phyloP scores from a whole-genome alignment of 257 asterid genomes.

The Pogostemon cablin region DNA sequence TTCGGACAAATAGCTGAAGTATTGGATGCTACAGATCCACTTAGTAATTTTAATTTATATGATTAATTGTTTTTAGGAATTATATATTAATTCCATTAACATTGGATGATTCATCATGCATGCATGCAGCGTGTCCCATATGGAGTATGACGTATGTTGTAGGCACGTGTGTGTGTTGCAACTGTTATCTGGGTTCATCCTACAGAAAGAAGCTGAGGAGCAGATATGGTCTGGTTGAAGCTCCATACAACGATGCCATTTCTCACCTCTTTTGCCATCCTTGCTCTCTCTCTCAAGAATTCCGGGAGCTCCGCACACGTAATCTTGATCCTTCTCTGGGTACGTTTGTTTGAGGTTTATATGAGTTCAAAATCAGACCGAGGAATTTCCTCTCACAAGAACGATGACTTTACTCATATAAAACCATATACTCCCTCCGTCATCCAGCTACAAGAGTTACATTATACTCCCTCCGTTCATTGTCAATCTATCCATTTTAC shows the following conservation, averaged over 20 bases:
- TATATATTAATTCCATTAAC: too few relatives aligned
- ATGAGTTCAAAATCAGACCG: too few relatives aligned
- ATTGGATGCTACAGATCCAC: conserved; percentile 12
- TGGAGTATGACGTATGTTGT: conserved; percentile 1
- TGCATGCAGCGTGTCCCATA: background rate
- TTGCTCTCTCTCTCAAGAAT: conserved; percentile 64
- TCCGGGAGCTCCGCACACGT: conserved; percentile 49
- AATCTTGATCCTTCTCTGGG: conserved; percentile 52
- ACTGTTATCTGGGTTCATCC: conserved; percentile 23
- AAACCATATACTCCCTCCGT: too few relatives aligned
- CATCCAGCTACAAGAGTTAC: too few relatives aligned
- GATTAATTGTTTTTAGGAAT: too few relatives aligned
- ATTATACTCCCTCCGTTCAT: too few relatives aligned
- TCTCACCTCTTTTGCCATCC: conserved; percentile 49
- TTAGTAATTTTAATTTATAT: background rate
- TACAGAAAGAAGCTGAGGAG: conserved; percentile 47
- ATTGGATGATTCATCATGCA: too few relatives aligned
- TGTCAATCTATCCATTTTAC: too few relatives aligned
- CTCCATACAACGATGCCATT: conserved; percentile 48
- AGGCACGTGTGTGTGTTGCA: background rate
- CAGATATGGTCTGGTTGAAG: conserved; percentile 51
- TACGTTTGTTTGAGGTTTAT: background rate
- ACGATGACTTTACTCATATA: too few relatives aligned
- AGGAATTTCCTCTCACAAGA: too few relatives aligned
- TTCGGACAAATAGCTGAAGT: conserved; percentile 21